These are phyloP conservation scores for Scytalidium lignicola DNA, from an alignment of 2,329 filamentous ascomycete genomes.

Conservation along the genomic window DNA sequence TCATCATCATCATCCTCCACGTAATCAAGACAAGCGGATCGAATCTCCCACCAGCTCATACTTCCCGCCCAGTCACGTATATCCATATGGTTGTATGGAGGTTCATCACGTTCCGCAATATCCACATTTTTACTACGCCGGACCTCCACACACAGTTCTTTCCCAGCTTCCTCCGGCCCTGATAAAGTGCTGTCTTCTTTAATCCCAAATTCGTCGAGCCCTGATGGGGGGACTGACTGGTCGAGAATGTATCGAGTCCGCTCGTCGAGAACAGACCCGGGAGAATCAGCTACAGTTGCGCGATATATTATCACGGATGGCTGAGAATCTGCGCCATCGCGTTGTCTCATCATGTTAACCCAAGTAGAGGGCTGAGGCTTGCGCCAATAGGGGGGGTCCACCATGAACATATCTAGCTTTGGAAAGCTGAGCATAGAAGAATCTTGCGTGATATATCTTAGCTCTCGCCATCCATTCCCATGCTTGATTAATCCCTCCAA, in stretches of 20 bases:
- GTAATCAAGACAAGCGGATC: too few relatives aligned
- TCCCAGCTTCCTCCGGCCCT: not conserved
- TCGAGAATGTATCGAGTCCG: not conserved
- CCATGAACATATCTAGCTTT: not conserved
- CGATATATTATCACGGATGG: constrained; percentile 14
- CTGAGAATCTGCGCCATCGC: constrained; percentile 11
- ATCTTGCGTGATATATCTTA: constrained; percentile 12
- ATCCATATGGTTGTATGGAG: not conserved
- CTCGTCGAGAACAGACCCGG: not conserved
- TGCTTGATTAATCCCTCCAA: constrained; percentile 11
- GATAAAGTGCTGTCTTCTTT: not conserved
- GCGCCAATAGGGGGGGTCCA: constrained; percentile 3
- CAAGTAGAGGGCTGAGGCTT: constrained; percentile 12
- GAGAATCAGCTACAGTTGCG: constrained; percentile 5
- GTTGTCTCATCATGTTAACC: constrained; percentile 8
- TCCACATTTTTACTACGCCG: not conserved
- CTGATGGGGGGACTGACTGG: not conserved
- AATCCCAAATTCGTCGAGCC: not conserved
- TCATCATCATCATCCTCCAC: too few relatives aligned
- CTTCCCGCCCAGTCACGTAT: not conserved
- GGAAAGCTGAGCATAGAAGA: constrained; percentile 10
- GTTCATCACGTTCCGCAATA: not conserved
- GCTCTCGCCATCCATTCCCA: constrained; percentile 16
- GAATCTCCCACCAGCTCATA: constrained; percentile 1
- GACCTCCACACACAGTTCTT: not conserved